These are phyloP conservation scores for Pyrenophora seminiperda DNA, from an alignment of 2,329 filamentous ascomycete species.

Conservation along the genomic window DNA sequence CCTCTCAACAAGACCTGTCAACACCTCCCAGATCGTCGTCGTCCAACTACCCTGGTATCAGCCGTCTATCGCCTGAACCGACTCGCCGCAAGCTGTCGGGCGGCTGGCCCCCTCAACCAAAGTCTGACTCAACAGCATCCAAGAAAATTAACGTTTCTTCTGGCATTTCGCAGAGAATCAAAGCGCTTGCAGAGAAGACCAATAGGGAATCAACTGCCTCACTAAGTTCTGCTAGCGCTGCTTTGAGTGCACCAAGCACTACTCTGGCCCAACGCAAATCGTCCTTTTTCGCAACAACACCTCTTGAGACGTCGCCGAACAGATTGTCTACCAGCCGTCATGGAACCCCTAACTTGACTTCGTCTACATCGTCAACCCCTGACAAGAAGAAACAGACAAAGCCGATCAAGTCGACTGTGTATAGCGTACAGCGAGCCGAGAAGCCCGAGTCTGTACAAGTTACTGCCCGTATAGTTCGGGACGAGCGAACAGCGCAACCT, in stretches of 20 bases:
- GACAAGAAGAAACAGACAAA: slow-evolving; percentile 32
- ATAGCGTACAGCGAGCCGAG: slow-evolving; percentile 49
- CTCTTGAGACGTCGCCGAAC: slow-evolving; percentile 36
- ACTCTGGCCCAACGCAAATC: slow-evolving; percentile 47
- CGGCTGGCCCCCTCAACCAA: slow-evolving; percentile 37
- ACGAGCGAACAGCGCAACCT: slow-evolving; percentile 51
- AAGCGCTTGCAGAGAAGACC: slow-evolving; percentile 81
- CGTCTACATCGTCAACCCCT: slow-evolving; percentile 36
- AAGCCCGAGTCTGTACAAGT: slow-evolving; percentile 82
- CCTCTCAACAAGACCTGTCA: slow-evolving; percentile 29
- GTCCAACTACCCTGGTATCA: slow-evolving; percentile 37
- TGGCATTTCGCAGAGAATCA: slow-evolving; percentile 92
- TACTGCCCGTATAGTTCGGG: slow-evolving; percentile 80
- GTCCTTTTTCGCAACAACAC: slow-evolving; percentile 45
- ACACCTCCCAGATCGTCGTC: slow-evolving; percentile 44
- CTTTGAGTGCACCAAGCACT: slow-evolving; percentile 35
- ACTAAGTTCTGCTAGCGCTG: slow-evolving; percentile 28
- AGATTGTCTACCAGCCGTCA: slow-evolving; percentile 35
- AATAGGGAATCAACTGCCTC: slow-evolving; percentile 53
- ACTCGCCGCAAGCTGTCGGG: slow-evolving; percentile 38
- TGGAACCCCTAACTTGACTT: slow-evolving; percentile 36
- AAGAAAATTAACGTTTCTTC: slow-evolving; percentile 85
- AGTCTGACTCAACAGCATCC: slow-evolving; percentile 44
- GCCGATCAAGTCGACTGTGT: slow-evolving; percentile 41
- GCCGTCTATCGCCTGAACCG: slow-evolving; percentile 38